Conservation (phyloP, 2,329 filamentous ascomycete species). For the Botrytis paeoniae region DNA sequence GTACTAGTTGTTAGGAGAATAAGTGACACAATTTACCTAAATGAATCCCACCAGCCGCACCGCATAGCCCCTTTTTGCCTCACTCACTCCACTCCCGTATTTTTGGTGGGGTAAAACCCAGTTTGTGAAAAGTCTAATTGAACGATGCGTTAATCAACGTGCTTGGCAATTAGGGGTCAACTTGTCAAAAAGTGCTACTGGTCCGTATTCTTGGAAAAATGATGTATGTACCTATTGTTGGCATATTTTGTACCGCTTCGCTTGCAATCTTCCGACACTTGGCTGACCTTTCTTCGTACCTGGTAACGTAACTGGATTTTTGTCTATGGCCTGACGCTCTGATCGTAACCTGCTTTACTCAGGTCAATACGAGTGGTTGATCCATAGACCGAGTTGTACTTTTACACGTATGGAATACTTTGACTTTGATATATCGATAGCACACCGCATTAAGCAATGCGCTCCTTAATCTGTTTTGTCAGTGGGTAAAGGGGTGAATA, state of each 20-base stretch:
- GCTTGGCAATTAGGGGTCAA: not conserved
- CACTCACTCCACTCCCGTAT: not conserved
- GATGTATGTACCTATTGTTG: not conserved
- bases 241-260: not conserved
- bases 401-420: not conserved
- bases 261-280: not conserved
- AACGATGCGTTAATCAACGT: not conserved
- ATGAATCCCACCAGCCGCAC: not conserved
- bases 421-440: not conserved
- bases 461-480: not conserved
- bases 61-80: slow-evolving; percentile 10
- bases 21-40: not conserved
- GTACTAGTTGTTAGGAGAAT: not conserved
- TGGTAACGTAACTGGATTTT: not conserved
- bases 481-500: not conserved
- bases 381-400: not conserved
- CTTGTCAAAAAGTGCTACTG: not conserved
- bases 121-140: not conserved
- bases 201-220: not conserved
- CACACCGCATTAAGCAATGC: not conserved
- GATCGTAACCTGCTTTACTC: not conserved
- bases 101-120: not conserved
- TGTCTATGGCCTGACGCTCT: not conserved
- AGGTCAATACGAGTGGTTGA: not conserved
- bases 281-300: not conserved